Evolutionary conservation across 495 filamentous ascomycete species (phyloP).

Genomic region (Aspergillus nanangensis): DNA sequence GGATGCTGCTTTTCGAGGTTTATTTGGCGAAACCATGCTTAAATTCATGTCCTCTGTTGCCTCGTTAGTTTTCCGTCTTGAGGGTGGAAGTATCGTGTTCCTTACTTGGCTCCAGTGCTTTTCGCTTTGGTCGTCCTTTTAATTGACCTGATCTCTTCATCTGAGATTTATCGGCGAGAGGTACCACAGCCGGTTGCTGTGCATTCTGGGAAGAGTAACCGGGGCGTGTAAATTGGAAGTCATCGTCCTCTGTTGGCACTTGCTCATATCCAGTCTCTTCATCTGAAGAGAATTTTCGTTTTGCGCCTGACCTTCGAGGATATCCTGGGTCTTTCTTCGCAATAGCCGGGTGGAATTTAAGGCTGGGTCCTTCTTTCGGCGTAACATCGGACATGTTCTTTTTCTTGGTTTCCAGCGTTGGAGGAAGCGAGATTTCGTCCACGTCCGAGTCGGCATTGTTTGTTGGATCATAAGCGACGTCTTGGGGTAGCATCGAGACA

Average conservation of each 20-base stretch:
- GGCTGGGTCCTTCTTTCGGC: too few species aligned
- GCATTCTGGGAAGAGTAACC: conserved; percentile 13
- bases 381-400: conserved; percentile 36
- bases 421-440: conserved; percentile 20
- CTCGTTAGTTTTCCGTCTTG: conserved; percentile 17
- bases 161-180: too few species aligned
- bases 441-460: neutral
- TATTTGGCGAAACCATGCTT: neutral
- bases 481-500: too few species aligned
- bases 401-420: conserved; percentile 34
- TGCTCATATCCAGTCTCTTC: conserved; percentile 33
- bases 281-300: conserved; percentile 59
- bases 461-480: conserved; percentile 1
- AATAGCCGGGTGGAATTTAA: too few species aligned
- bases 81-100: neutral
- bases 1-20: neutral
- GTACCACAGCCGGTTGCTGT: too few species aligned
- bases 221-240: conserved; percentile 46
- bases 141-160: too few species aligned
- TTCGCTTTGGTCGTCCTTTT: conserved; percentile 36
- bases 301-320: conserved; percentile 46
- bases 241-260: conserved; percentile 30
- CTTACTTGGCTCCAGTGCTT: conserved; percentile 59
- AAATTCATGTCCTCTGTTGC: conserved; percentile 49
- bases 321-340: neutral